Percentiles rank a stretch among this genome's conserved stretches.
phyloP scores from a whole-genome alignment of 2,329 filamentous ascomycete species.

The Westerdykella aurantiaca region DNA sequence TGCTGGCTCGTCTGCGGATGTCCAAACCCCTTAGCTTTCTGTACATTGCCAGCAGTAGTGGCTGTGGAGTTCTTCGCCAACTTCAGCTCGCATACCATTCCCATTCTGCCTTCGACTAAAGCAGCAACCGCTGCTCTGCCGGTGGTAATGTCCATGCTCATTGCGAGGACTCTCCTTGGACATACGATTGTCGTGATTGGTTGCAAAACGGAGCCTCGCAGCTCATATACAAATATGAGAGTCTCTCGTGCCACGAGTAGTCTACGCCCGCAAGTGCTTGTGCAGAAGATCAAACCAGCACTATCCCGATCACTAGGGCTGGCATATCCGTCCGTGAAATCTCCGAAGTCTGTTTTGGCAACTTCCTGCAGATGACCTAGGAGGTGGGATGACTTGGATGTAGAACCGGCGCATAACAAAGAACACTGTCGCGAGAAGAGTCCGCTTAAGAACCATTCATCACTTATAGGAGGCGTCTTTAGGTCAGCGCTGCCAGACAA shows the following conservation, averaged over 20 bases:
- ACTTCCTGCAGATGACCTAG: slow-evolving; percentile 9
- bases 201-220: slow-evolving; percentile 37
- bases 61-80: slow-evolving; percentile 4
- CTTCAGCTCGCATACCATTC: slow-evolving; percentile 52
- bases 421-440: slow-evolving; percentile 47
- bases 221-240: slow-evolving; percentile 52
- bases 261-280: slow-evolving; percentile 55
- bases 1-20: too few relatives aligned
- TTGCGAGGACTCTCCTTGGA: slow-evolving; percentile 52
- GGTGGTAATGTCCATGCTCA: slow-evolving; percentile 58
- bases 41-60: neutral
- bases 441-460: slow-evolving; percentile 42
- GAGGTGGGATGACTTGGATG: slow-evolving; percentile 18
- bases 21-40: too few relatives aligned
- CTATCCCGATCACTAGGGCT: slow-evolving; percentile 7
- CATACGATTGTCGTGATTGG: slow-evolving; percentile 53
- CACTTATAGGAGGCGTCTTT: neutral
- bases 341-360: slow-evolving; percentile 18
- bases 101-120: slow-evolving; percentile 55
- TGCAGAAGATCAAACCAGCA: slow-evolving; percentile 42
- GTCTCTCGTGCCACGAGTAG: slow-evolving; percentile 51
- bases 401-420: slow-evolving; percentile 37
- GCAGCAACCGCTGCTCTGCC: slow-evolving; percentile 53
- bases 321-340: slow-evolving; percentile 22
- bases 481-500: too few relatives aligned